Evolutionary conservation across 352 stramenopile genomes (phyloP).

Genomic region (Pythium sukuiense): DNA sequence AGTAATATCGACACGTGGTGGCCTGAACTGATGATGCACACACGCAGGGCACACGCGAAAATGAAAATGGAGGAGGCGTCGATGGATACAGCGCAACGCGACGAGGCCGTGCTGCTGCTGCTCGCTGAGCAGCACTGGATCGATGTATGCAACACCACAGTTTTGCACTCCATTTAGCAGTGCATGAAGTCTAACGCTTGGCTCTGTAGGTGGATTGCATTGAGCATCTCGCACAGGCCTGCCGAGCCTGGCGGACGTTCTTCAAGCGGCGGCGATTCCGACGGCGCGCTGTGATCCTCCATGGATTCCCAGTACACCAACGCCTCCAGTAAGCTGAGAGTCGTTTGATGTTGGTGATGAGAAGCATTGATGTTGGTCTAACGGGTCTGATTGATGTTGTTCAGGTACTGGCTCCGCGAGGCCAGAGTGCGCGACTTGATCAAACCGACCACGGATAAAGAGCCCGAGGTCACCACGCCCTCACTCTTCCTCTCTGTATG

Average conservation of each 20-base stretch:
- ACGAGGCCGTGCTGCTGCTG: conserved; percentile 30
- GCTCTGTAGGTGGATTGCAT: conserved; percentile 17
- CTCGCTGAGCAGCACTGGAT: conserved; percentile 43
- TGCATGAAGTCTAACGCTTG: no score
- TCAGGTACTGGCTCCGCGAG: conserved; percentile 19
- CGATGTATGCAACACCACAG: conserved; percentile 27
- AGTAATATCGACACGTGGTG: conserved; percentile 16
- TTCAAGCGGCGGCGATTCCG: conserved; percentile 17
- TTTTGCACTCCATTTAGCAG: neutral
- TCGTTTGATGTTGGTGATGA: neutral
- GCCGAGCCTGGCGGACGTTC: neutral
- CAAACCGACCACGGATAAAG: conserved; percentile 20
- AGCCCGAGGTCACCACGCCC: neutral
- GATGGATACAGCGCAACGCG: conserved; percentile 5
- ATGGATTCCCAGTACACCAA: conserved; percentile 11
- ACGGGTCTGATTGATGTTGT: neutral
- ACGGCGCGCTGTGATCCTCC: conserved; percentile 9
- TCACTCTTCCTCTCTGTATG: conserved; percentile 23
- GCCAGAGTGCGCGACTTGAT: conserved; percentile 23
- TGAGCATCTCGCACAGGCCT: conserved; percentile 11
- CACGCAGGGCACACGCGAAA: neutral
- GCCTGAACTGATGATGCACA: neutral
- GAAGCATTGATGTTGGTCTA: neutral
- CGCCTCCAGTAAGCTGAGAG: conserved; percentile 4
- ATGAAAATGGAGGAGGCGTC: neutral